A percentile compares a stretch with the other conserved stretches of the same genome.
Evolutionary conservation across 139 green algal genomes (phyloP).

Genomic region (Eudorina sp.): DNA sequence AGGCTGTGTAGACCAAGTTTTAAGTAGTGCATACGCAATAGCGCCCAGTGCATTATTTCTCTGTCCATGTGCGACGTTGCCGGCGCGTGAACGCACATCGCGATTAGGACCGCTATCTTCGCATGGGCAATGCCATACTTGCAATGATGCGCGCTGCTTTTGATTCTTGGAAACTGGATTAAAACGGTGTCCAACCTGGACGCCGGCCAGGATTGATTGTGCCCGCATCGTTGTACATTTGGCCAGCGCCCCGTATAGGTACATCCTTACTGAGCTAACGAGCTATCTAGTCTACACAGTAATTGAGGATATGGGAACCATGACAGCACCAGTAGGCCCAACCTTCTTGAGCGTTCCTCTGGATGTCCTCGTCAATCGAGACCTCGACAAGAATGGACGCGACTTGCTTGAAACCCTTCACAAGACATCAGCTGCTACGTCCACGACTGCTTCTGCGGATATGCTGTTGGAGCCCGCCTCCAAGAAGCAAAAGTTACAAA

Average conservation of each 20-base stretch:
- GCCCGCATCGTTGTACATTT: not conserved
- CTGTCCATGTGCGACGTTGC: not conserved
- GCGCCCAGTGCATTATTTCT: not conserved
- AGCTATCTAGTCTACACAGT: not conserved
- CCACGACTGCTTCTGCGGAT: conserved; percentile 7
- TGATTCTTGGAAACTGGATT: not conserved
- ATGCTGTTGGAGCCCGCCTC: not conserved
- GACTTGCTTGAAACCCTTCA: conserved; percentile 24
- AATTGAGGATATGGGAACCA: not conserved
- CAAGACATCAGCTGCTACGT: conserved; percentile 13
- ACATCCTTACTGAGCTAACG: not conserved
- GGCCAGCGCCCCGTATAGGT: too few relatives aligned
- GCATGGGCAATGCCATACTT: not conserved
- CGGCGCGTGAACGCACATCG: not conserved
- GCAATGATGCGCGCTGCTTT: not conserved
- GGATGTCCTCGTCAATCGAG: conserved; percentile 14
- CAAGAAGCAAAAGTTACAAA: conserved; percentile 24
- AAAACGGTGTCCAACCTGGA: not conserved
- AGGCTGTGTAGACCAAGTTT: not conserved
- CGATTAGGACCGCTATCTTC: conserved; percentile 23
- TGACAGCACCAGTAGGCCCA: conserved; percentile 12
- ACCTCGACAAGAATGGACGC: conserved; percentile 12
- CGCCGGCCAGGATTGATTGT: not conserved
- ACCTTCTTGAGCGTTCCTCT: conserved; percentile 2
- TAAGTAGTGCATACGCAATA: not conserved